A percentile compares a stretch with the other conserved stretches of the same genome.
Evolutionary conservation across 495 filamentous ascomycete species (phyloP).

Genomic region (Lasiosphaeria ovina): DNA sequence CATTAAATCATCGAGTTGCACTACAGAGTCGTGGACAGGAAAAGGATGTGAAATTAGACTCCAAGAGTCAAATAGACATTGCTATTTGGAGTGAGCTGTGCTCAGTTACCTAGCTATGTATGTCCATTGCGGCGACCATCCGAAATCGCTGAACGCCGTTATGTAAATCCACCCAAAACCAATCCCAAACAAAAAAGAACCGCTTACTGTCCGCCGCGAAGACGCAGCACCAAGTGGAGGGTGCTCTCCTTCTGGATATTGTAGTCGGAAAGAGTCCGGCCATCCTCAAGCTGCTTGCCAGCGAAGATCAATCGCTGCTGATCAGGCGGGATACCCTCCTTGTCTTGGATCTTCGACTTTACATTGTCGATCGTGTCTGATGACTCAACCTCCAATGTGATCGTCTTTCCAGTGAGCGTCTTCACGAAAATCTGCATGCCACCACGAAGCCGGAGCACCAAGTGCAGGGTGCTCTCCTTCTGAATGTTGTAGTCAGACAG

Average conservation of each 20-base stretch:
- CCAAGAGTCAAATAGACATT: no score
- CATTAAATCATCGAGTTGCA: no score
- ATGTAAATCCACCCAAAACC: constrained; percentile 8
- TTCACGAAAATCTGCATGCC: constrained; percentile 97
- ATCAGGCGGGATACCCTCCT: constrained; percentile 87
- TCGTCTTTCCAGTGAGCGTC: constrained; percentile 90
- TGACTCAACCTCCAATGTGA: constrained; percentile 84
- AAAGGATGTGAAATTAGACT: no score
- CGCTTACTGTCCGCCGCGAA: constrained; percentile 76
- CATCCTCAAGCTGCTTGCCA: constrained; percentile 88
- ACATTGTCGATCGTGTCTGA: constrained; percentile 94
- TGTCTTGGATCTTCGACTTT: constrained; percentile 90
- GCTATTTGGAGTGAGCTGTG: no score
- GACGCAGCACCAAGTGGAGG: constrained; percentile 81
- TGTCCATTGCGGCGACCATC: constrained; percentile 6
- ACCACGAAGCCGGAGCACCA: constrained; percentile 95
- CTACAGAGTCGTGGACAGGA: no score
- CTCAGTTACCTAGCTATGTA: neutral
- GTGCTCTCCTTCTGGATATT: constrained; percentile 95
- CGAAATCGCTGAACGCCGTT: constrained; percentile 18
- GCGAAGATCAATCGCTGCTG: constrained; percentile 90
- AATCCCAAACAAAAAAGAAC: constrained; percentile 19
- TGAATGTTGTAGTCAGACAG: constrained; percentile 98
- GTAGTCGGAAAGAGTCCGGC: constrained; percentile 80
- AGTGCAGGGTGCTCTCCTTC: constrained; percentile 96